These are phyloP conservation scores for Liquidambar formosana DNA, from an alignment of 164 flowering plant species.

Conservation along the genomic window DNA sequence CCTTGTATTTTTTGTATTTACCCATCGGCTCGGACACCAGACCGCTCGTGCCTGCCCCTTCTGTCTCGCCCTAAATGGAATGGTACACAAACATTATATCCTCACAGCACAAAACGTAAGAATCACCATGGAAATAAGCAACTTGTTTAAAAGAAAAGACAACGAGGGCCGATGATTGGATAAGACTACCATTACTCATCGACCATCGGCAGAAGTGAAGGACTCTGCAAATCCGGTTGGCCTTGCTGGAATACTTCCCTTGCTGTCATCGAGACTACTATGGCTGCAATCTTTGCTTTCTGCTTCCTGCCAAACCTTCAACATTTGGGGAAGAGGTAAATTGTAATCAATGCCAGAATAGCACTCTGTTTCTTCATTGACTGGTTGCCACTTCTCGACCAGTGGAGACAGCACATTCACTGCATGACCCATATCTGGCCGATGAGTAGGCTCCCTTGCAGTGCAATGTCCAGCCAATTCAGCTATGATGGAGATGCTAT, in stretches of 20 bases:
- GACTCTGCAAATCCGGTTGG: slow-evolving; percentile 74
- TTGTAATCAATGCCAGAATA: slow-evolving; percentile 57
- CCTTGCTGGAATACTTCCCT: slow-evolving; percentile 69
- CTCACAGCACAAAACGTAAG: background rate
- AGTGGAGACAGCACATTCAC: slow-evolving; percentile 62
- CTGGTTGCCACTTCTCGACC: slow-evolving; percentile 78
- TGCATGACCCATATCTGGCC: slow-evolving; percentile 86
- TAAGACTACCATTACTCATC: slow-evolving; percentile 15
- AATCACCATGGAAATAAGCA: background rate
- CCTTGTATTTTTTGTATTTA: no score
- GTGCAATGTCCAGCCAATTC: slow-evolving; percentile 92
- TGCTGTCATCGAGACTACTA: slow-evolving; percentile 50
- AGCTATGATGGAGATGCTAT: slow-evolving; percentile 55
- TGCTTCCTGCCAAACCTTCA: slow-evolving; percentile 70
- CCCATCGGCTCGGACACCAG: no score
- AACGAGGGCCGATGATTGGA: background rate
- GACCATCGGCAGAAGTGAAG: slow-evolving; percentile 67
- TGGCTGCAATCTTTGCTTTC: slow-evolving; percentile 41
- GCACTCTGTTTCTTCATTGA: slow-evolving; percentile 45
- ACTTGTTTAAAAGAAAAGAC: background rate
- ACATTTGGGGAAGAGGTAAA: slow-evolving; percentile 61
- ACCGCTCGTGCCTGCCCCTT: no score
- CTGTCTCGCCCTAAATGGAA: no score
- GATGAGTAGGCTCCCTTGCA: slow-evolving; percentile 70
- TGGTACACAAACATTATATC: no score